Percentiles rank a stretch among this genome's conserved stretches.
phyloP scores from a whole-genome alignment of 805 yeast species.

The Lachancea dasiensis region DNA sequence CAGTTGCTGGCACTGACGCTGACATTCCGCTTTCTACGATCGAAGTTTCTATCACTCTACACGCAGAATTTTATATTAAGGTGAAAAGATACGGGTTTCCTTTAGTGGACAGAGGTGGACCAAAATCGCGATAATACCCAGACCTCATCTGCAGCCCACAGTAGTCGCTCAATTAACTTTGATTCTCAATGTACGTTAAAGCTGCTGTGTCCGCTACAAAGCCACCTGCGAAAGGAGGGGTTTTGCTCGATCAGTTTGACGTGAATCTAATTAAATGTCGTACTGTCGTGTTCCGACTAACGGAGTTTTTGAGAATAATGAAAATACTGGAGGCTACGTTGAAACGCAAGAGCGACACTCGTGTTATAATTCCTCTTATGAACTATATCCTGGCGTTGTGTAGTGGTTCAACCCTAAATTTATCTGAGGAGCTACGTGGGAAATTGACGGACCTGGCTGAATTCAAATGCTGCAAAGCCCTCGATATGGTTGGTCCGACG shows the following conservation, averaged over 20 bases:
- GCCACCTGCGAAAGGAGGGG: constrained; percentile 31
- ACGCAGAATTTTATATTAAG: too few relatives aligned
- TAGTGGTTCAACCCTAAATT: constrained; percentile 38
- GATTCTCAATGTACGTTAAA: constrained; percentile 24
- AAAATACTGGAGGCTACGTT: constrained; percentile 25
- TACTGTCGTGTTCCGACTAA: constrained; percentile 45
- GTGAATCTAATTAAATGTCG: constrained; percentile 54
- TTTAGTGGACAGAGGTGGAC: too few relatives aligned
- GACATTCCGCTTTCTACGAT: neutral
- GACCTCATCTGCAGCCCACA: too few relatives aligned
- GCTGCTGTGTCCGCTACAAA: constrained; percentile 32
- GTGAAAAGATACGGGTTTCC: too few relatives aligned
- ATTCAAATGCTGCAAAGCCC: constrained; percentile 23
- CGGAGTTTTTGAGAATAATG: constrained; percentile 34
- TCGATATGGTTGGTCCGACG: constrained; percentile 18
- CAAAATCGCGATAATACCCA: too few relatives aligned
- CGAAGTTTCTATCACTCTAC: neutral
- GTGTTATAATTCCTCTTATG: constrained; percentile 30
- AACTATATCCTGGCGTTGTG: constrained; percentile 34
- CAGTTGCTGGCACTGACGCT: too few relatives aligned
- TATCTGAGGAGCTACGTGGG: constrained; percentile 36
- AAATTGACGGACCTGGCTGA: constrained; percentile 34
- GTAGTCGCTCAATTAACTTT: too few relatives aligned
- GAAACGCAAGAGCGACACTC: constrained; percentile 18
- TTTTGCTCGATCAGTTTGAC: constrained; percentile 44